A percentile compares a stretch with the other conserved stretches of the same genome.
phyloP scores from a whole-genome alignment of 2,329 filamentous ascomycete species.

The Cadophora luteo-olivacea region DNA sequence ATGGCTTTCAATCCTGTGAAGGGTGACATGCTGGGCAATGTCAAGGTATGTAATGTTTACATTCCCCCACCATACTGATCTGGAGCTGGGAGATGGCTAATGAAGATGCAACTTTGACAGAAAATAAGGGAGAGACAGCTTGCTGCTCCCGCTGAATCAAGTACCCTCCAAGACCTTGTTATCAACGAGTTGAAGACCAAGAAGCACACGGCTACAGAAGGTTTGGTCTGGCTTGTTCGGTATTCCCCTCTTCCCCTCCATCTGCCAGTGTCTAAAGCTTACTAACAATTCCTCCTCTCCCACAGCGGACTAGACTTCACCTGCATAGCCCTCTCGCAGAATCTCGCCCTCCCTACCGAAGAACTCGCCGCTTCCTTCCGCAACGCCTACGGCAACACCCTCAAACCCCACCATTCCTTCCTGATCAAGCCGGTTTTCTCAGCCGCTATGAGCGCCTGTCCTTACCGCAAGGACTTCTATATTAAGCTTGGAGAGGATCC shows the following conservation, averaged over 20 bases:
- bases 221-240: constrained; percentile 89
- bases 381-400: constrained; percentile 80
- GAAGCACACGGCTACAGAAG: constrained; percentile 88
- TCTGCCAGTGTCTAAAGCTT: constrained; percentile 6
- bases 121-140: constrained; percentile 88
- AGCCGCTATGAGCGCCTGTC: constrained; percentile 90
- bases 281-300: not conserved
- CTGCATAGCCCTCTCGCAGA: constrained; percentile 79
- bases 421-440: constrained; percentile 91
- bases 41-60: constrained; percentile 68
- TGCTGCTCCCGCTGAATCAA: constrained; percentile 78
- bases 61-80: not conserved
- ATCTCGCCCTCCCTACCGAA: constrained; percentile 69
- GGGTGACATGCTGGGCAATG: constrained; percentile 87
- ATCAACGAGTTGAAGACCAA: constrained; percentile 87
- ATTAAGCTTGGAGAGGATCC: constrained; percentile 77
- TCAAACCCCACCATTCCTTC: constrained; percentile 92
- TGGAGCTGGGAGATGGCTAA: constrained; percentile 5
- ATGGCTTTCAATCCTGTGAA: constrained; percentile 91
- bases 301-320: constrained; percentile 92
- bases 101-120: constrained; percentile 51
- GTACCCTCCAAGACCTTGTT: constrained; percentile 84
- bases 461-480: constrained; percentile 95
- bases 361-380: constrained; percentile 91
- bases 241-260: constrained; percentile 50